phyloP scores from a whole-genome alignment of 148 eudicot species.

The Simmondsia chinensis region DNA sequence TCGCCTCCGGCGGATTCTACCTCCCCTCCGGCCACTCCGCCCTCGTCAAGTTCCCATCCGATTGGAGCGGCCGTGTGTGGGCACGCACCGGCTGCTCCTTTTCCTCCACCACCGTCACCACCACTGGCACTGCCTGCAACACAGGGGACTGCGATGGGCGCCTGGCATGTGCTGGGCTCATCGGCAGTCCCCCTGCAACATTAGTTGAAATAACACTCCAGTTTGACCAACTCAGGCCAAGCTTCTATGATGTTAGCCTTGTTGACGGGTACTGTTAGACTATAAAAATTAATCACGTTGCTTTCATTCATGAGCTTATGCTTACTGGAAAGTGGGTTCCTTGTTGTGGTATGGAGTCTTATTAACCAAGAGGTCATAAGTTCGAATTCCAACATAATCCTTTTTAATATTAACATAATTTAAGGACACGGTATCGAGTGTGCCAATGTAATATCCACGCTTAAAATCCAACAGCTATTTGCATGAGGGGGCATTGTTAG shows the following conservation, averaged over 20 bases:
- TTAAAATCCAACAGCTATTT: no score
- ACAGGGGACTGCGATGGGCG: slow-evolving; percentile 61
- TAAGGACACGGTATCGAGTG: no score
- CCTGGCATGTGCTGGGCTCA: slow-evolving; percentile 44
- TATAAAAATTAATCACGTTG: no score
- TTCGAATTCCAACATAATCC: no score
- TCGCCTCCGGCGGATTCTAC: slow-evolving; percentile 58
- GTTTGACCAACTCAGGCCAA: slow-evolving; percentile 35
- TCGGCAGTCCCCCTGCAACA: slow-evolving; percentile 60
- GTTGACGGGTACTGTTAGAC: no score
- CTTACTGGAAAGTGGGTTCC: no score
- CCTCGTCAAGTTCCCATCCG: slow-evolving; percentile 35
- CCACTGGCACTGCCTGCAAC: slow-evolving; percentile 34
- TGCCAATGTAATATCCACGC: no score
- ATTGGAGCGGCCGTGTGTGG: slow-evolving; percentile 75
- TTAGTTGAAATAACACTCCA: slow-evolving; percentile 46
- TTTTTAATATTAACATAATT: no score
- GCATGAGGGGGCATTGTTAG: no score
- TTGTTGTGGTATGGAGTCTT: no score
- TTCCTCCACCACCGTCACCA: not conserved
- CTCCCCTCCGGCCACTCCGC: slow-evolving; percentile 28
- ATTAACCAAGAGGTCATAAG: no score
- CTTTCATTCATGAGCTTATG: no score
- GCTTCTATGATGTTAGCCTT: slow-evolving; percentile 57
- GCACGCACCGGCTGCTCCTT: slow-evolving; percentile 66